Evolutionary conservation across 2,329 filamentous ascomycete genomes (phyloP), one percentile per base, ranked within the genome.

Genomic region (Alternaria atra): DNA sequence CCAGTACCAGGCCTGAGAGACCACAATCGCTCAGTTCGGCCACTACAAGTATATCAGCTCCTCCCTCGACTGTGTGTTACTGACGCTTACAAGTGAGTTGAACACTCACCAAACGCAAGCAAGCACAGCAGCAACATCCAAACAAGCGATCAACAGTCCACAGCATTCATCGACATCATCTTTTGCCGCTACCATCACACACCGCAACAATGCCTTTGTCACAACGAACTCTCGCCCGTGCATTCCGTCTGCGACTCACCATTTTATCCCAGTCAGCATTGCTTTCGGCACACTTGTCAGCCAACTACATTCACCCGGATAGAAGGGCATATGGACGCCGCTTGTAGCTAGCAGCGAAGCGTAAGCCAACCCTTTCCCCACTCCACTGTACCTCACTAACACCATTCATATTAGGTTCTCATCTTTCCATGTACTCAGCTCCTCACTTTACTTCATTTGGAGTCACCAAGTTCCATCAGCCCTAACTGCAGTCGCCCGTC

Each of bases 401-500:
- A 46, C 4, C 17, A 2, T 5, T 8, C 17, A 63, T 56, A 34
- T 47, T 13, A 47, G 32, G 46, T 52, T 52, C 43, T 50, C 52
- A 15, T 55, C 13, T 30, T 23, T n/a, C 47, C 43, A 56, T 63
- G 48, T 37, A 37, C 57, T 32, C 15, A 15, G n/a, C 15, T 39
- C 17, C 29, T 12, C 44, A 37, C 47, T 52, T 27, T n/a, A 29
- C 29, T 37, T 47, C 13, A 27, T 37, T 46, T 34, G 23, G 25
- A 23, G 34, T 53, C 40, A 58, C 59, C 52, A 48, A 54, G 59
- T 62, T 62, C 62, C 58, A 62, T 47, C 20, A 32, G 51, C 61
- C 58, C 55, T 56, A 56, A 34, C 58, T 64, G 58, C 61, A 61
- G 59, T 53, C 44, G 52, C 55, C 34, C 51, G 46, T 54, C 52